These are phyloP conservation scores for Pseudogymnoascus sp. DNA, from an alignment of 2,329 filamentous ascomycete genomes.

Conservation along the genomic window DNA sequence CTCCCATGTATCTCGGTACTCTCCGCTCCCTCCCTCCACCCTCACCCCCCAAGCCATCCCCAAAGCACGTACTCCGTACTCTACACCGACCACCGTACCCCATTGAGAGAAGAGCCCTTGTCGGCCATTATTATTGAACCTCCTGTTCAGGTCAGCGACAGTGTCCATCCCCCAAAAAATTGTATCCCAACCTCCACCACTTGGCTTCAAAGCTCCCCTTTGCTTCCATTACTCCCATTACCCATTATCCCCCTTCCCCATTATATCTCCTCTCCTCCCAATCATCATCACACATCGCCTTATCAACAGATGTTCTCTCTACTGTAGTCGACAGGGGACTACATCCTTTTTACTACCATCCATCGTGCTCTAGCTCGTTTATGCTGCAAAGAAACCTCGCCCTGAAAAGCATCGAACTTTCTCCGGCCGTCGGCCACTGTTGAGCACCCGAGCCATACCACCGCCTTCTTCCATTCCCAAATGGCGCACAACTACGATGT, in stretches of 20 bases:
- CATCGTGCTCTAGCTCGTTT: not conserved
- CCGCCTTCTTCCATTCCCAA: conserved; percentile 19
- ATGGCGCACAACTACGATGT: conserved; percentile 97
- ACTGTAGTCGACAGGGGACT: conserved; percentile 2
- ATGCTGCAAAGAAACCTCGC: not conserved
- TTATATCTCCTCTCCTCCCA: not conserved
- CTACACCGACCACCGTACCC: too few relatives aligned
- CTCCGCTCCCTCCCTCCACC: too few relatives aligned
- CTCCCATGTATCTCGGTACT: not conserved
- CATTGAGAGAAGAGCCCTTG: too few relatives aligned
- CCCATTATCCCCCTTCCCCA: not conserved
- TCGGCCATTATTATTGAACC: conserved; percentile 5
- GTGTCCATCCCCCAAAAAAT: not conserved
- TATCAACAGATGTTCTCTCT: conserved; percentile 7
- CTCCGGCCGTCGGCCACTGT: conserved; percentile 1
- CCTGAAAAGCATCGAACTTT: conserved; percentile 2
- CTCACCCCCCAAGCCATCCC: not conserved
- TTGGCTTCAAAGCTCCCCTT: not conserved
- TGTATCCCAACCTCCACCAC: not conserved
- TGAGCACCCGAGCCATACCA: not conserved
- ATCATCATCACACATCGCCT: not conserved
- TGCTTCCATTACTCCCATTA: not conserved
- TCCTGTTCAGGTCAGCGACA: not conserved
- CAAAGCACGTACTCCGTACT: not conserved
- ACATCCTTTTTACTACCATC: not conserved